Percentiles rank a stretch among this genome's conserved stretches.
phyloP scores from a whole-genome alignment of 495 filamentous ascomycete genomes.

The Aspergillus avenaceus region DNA sequence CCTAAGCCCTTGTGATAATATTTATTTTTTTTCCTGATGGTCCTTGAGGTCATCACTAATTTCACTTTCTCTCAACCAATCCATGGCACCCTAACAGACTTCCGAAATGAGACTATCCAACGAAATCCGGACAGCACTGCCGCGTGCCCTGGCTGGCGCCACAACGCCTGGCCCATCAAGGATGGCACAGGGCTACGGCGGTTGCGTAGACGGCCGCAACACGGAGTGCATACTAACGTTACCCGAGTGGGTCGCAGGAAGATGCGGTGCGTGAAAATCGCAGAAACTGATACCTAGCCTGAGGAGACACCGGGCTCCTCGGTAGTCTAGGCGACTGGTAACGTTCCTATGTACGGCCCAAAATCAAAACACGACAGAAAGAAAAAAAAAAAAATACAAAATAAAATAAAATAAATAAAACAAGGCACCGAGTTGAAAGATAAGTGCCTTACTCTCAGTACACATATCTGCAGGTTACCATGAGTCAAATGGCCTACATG shows the following conservation, averaged over 20 bases:
- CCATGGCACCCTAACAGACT: background rate
- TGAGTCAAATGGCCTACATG: constrained; percentile 19
- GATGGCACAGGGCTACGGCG: background rate
- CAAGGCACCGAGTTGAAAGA: background rate
- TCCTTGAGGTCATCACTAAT: background rate
- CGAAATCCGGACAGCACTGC: background rate
- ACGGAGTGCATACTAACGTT: background rate
- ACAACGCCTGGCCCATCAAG: constrained; percentile 12
- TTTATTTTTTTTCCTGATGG: background rate
- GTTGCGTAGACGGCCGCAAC: constrained; percentile 4
- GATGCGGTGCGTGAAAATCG: background rate
- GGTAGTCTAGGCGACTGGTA: background rate
- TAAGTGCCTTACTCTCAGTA: background rate
- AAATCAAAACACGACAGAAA: no score
- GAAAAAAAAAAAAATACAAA: no score
- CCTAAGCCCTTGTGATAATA: constrained; percentile 1
- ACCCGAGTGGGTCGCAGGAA: background rate
- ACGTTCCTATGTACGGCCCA: background rate
- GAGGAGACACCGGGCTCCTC: background rate
- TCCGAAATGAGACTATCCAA: background rate
- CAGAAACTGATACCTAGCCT: background rate
- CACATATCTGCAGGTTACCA: constrained; percentile 16
- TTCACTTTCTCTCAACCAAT: background rate
- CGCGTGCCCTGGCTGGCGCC: constrained; percentile 14
- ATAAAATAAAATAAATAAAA: no score